Conservation (phyloP, 2,329 filamentous ascomycete genomes). For the Pochonia chlamydosporia region DNA sequence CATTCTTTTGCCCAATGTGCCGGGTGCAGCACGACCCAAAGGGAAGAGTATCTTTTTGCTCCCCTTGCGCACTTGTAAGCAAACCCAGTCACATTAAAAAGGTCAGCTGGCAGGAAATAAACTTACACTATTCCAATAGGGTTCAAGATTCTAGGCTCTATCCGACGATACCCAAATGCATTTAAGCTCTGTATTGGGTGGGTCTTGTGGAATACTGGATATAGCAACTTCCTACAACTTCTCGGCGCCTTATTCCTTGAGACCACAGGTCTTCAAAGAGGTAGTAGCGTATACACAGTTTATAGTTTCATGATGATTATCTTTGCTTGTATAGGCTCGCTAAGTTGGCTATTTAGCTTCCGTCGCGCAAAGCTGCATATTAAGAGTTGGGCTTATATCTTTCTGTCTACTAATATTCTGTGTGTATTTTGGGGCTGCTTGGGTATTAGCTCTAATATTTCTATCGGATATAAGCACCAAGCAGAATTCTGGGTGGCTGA, state of each 20-base stretch:
- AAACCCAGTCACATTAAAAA: not conserved
- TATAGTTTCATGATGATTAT: constrained; percentile 14
- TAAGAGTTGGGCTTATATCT: constrained; percentile 14
- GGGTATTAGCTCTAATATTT: constrained; percentile 9
- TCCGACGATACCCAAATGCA: constrained; percentile 14
- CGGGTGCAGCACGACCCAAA: constrained; percentile 9
- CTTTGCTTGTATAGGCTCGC: constrained; percentile 13
- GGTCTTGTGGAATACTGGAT: constrained; percentile 15
- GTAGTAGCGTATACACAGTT: constrained; percentile 14
- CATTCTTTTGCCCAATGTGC: constrained; percentile 12
- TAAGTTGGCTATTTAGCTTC: constrained; percentile 12
- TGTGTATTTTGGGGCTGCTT: constrained; percentile 16
- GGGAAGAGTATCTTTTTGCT: constrained; percentile 11
- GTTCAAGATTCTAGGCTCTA: constrained; percentile 12
- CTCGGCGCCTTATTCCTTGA: constrained; percentile 14
- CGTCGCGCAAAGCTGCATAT: constrained; percentile 7
- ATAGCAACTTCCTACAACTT: constrained; percentile 13
- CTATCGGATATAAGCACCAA: constrained; percentile 14
- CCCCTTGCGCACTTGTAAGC: constrained; percentile 13
- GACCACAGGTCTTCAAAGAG: constrained; percentile 12
- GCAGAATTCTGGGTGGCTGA: constrained; percentile 14
- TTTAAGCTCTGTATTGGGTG: constrained; percentile 16
- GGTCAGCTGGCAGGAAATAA: no score
- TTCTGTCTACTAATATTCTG: constrained; percentile 11
- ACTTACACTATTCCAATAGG: constrained; percentile 3